Percentiles rank a stretch among this genome's conserved stretches.
Conservation (phyloP, 1,139 yeast species). For the Casaregolazyma suthepensis region DNA sequence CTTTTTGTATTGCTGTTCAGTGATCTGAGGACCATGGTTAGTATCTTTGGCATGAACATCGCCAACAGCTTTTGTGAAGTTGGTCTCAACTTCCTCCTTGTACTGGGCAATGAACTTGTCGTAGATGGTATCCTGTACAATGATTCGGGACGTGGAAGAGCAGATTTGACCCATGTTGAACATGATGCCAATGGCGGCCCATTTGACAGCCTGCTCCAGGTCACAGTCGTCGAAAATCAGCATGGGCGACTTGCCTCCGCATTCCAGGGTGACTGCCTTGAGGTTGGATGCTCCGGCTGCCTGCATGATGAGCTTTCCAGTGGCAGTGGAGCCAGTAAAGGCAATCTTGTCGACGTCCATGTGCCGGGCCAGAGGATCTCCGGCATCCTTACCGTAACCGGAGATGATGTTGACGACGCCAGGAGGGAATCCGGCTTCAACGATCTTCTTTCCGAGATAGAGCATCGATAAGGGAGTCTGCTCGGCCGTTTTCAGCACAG, state of each 20-base stretch:
- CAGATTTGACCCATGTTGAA: conserved; percentile 84
- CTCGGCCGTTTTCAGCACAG: conserved; percentile 71
- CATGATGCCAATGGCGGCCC: conserved; percentile 55
- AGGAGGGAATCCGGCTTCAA: conserved; percentile 70
- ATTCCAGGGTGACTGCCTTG: conserved; percentile 74
- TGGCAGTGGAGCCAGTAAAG: conserved; percentile 76
- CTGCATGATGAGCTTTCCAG: conserved; percentile 67
- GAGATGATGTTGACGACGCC: conserved; percentile 75
- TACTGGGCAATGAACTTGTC: conserved; percentile 56
- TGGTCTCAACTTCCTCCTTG: conserved; percentile 52
- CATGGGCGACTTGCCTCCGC: conserved; percentile 83
- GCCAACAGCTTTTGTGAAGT: conserved; percentile 62
- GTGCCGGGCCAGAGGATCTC: conserved; percentile 65
- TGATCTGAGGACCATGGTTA: conserved; percentile 84
- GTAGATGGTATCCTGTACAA: conserved; percentile 68
- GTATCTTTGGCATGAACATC: conserved; percentile 65
- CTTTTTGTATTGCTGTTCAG: conserved; percentile 74
- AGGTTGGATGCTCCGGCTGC: conserved; percentile 72
- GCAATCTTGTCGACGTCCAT: conserved; percentile 70
- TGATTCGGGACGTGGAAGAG: conserved; percentile 78
- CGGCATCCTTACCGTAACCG: conserved; percentile 70
- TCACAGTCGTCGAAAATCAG: conserved; percentile 70
- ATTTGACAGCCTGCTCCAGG: conserved; percentile 51
- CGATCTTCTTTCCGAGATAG: conserved; percentile 53
- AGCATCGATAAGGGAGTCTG: conserved; percentile 74